phyloP scores from a whole-genome alignment of 768 basidiomycete species.

The Russula emetica region DNA sequence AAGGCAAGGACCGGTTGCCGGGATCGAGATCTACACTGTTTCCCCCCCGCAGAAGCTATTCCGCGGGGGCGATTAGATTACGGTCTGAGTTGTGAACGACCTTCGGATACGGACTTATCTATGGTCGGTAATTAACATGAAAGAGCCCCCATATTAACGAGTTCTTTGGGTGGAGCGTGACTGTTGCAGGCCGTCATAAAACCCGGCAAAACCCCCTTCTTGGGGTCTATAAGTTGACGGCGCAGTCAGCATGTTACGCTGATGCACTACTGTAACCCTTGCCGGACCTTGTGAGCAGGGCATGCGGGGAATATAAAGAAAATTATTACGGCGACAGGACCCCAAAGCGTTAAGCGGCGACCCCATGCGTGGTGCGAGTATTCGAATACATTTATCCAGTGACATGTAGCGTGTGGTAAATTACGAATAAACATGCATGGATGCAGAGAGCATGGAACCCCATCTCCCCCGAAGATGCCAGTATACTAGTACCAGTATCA shows the following conservation, averaged over 20 bases:
- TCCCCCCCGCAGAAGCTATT: background rate
- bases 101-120: background rate
- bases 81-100: background rate
- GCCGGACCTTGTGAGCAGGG: background rate
- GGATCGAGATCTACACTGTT: background rate
- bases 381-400: background rate
- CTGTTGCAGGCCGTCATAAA: no score
- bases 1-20: background rate
- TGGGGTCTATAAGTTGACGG: background rate
- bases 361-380: background rate
- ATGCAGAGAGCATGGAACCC: background rate
- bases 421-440: background rate
- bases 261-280: background rate
- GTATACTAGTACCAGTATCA: no score
- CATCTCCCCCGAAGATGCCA: background rate
- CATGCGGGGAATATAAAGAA: background rate
- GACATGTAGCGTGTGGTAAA: background rate
- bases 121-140: background rate
- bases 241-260: background rate
- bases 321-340: conserved; percentile 15
- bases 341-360: conserved; percentile 6
- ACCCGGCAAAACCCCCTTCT: background rate
- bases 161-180: no score
- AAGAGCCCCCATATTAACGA: background rate
- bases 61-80: conserved; percentile 3